phyloP scores from a whole-genome alignment of 768 basidiomycete species.

The Phaffia tasmanica region DNA sequence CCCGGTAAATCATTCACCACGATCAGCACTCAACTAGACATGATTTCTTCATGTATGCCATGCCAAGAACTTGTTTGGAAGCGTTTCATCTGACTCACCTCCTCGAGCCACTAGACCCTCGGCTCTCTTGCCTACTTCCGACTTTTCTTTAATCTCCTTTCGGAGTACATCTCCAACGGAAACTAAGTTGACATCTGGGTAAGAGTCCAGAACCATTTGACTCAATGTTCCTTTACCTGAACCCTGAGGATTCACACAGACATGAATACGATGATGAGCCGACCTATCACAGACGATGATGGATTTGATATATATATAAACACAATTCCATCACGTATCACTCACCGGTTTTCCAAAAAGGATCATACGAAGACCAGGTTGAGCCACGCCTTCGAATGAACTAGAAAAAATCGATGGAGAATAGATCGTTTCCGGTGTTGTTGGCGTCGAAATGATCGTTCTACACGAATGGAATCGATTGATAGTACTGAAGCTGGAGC shows the following conservation, averaged over 20 bases:
- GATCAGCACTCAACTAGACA: not conserved
- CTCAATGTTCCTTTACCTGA: constrained; percentile 62
- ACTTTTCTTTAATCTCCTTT: constrained; percentile 68
- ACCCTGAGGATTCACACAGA: constrained; percentile 29
- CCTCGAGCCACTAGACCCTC: constrained; percentile 70
- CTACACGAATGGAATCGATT: too few species aligned
- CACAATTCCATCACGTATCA: constrained; percentile 28
- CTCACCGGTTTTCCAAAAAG: constrained; percentile 59
- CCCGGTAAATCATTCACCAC: not conserved
- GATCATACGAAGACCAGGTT: constrained; percentile 46
- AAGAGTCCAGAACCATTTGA: constrained; percentile 62
- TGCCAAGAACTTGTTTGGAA: constrained; percentile 48
- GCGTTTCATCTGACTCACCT: constrained; percentile 43
- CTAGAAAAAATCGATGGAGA: not conserved
- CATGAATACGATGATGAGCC: constrained; percentile 20
- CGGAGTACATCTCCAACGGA: constrained; percentile 78
- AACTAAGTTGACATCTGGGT: constrained; percentile 56
- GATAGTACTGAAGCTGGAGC: too few species aligned
- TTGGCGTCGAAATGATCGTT: too few species aligned
- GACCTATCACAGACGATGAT: not conserved
- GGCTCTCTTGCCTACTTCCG: constrained; percentile 59
- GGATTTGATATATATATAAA: constrained; percentile 3
- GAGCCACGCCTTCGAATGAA: constrained; percentile 5
- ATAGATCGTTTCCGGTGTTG: too few species aligned
- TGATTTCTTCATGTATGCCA: not conserved